phyloP scores from a whole-genome alignment of 139 green algal genomes.

The Bryopsis sp. region DNA sequence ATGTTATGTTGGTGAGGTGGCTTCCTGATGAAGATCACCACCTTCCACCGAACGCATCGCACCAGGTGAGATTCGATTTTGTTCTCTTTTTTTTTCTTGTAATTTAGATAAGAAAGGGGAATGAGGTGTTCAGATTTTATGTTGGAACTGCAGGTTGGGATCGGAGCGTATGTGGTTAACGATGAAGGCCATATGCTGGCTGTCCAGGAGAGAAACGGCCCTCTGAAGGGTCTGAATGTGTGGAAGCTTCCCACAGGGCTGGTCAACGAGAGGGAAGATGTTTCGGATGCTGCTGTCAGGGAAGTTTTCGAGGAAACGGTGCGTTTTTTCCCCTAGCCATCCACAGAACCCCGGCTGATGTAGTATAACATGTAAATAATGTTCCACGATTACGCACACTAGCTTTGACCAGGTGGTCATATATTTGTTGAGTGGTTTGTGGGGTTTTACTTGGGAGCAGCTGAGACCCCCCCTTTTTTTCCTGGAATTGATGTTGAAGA shows the following conservation, averaged over 20 bases:
- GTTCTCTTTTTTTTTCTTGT: not conserved
- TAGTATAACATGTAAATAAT: not conserved
- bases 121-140: not conserved
- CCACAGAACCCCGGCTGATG: not conserved
- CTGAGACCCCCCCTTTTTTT: too few species aligned
- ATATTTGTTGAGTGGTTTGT: not conserved
- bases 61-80: constrained; percentile 41
- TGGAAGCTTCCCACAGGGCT: constrained; percentile 80
- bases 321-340: not conserved
- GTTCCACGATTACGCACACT: not conserved
- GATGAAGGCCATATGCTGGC: constrained; percentile 48
- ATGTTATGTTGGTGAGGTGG: constrained; percentile 73
- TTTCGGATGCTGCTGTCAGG: not conserved
- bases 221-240: constrained; percentile 55
- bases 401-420: not conserved
- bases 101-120: too few species aligned
- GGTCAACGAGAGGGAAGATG: constrained; percentile 26
- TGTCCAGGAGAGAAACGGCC: constrained; percentile 66
- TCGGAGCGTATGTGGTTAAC: constrained; percentile 78
- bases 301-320: constrained; percentile 16
- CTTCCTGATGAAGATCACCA: constrained; percentile 40
- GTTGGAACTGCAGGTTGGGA: constrained; percentile 49
- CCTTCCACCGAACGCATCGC: constrained; percentile 66
- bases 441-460: too few species aligned
- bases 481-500: too few species aligned